Evolutionary conservation across 352 stramenopile genomes (phyloP).

Genomic region (Paralagenidium karlingii): DNA sequence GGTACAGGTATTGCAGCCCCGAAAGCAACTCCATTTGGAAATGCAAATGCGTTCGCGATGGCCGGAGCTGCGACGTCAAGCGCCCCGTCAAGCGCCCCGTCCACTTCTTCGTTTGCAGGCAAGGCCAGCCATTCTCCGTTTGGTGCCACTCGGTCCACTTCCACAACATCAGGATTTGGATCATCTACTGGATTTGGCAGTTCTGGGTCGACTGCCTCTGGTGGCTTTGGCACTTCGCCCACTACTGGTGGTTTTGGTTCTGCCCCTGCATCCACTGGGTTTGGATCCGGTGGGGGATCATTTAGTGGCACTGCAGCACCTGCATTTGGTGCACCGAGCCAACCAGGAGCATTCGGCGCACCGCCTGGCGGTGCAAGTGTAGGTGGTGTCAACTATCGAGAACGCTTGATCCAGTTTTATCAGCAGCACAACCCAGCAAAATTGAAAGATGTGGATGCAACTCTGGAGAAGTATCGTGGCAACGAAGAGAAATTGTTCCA

Average conservation of each 20-base stretch:
- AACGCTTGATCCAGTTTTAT: constrained; percentile 52
- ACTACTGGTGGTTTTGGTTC: not conserved
- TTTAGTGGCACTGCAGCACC: no score
- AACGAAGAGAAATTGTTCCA: constrained; percentile 50
- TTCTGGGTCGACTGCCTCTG: not conserved
- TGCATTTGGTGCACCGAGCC: constrained; percentile 22
- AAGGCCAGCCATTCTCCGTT: no score
- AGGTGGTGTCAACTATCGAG: constrained; percentile 26
- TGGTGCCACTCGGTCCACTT: no score
- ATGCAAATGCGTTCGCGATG: constrained; percentile 25
- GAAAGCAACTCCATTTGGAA: constrained; percentile 46
- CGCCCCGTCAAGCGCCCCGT: no score
- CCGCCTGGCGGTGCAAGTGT: constrained; percentile 16
- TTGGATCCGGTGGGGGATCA: no score
- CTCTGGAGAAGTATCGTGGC: constrained; percentile 62
- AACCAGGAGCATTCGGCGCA: constrained; percentile 4
- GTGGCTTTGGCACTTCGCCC: not conserved
- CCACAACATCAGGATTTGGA: constrained; percentile 5
- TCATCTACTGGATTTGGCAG: no score
- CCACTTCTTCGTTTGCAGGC: no score
- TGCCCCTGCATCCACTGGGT: no score
- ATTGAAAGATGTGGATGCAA: constrained; percentile 47
- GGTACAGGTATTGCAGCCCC: constrained; percentile 9
- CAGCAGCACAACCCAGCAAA: constrained; percentile 64
- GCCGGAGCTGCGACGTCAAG: constrained; percentile 10